phyloP scores from a whole-genome alignment of 202 grass and related monocot species.

The Hordeum pubiflorum region DNA sequence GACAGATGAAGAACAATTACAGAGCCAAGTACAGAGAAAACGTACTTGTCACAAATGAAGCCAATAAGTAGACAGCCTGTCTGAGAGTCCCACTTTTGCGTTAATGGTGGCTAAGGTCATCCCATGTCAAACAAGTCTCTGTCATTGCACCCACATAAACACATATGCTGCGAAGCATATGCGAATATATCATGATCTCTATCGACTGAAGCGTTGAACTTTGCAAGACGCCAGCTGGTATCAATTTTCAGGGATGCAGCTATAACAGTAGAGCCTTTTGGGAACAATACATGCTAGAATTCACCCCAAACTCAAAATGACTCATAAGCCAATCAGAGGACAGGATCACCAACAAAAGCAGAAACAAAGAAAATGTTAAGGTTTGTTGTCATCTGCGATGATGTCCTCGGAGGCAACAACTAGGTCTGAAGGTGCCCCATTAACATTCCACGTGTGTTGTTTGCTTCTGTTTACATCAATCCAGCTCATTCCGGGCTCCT shows the following conservation, averaged over 20 bases:
- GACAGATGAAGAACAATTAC: background rate
- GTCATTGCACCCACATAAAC: background rate
- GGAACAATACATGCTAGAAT: slow-evolving; percentile 12
- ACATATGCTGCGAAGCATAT: background rate
- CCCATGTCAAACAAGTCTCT: background rate
- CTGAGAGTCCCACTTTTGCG: background rate
- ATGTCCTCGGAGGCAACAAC: background rate
- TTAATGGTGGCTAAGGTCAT: slow-evolving; percentile 18
- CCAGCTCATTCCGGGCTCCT: slow-evolving; percentile 57
- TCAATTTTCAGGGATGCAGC: slow-evolving; percentile 5
- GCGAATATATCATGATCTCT: background rate
- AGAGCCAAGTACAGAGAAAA: background rate
- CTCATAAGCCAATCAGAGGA: background rate
- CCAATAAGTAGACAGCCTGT: slow-evolving; percentile 18
- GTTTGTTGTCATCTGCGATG: background rate
- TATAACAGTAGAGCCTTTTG: slow-evolving; percentile 6
- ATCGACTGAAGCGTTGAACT: background rate
- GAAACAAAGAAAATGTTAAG: slow-evolving; percentile 8
- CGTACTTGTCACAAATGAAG: background rate
- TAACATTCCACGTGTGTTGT: background rate
- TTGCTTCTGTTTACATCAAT: slow-evolving; percentile 45
- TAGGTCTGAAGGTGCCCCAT: slow-evolving; percentile 13
- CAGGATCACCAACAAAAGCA: slow-evolving; percentile 3
- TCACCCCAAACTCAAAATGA: background rate
- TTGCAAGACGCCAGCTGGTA: slow-evolving; percentile 2